phyloP scores from a whole-genome alignment of 768 basidiomycete species.

The Boletus rubescentipes region DNA sequence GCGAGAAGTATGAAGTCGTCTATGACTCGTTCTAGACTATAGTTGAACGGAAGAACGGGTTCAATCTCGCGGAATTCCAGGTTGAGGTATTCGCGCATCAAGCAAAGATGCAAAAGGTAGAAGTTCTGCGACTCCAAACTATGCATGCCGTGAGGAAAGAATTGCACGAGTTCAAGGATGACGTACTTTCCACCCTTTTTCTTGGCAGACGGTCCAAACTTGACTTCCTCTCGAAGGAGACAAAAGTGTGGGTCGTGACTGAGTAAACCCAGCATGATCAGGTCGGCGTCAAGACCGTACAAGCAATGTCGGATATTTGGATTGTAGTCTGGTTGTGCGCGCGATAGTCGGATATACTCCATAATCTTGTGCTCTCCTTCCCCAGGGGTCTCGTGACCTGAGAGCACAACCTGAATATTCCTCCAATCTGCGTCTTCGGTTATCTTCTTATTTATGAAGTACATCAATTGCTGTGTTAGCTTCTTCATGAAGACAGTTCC shows the following conservation, averaged over 20 bases:
- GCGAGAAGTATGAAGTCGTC: constrained; percentile 97
- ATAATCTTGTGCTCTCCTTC: constrained; percentile 99
- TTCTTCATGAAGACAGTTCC: constrained; percentile 95
- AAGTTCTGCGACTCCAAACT: constrained; percentile 83
- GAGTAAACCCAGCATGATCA: constrained; percentile 96
- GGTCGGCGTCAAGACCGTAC: constrained; percentile 96
- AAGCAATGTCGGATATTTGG: constrained; percentile 97
- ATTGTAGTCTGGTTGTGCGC: constrained; percentile 95
- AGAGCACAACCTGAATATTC: constrained; percentile 86
- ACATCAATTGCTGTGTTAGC: constrained; percentile 88
- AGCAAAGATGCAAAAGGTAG: constrained; percentile 89
- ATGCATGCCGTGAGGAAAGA: constrained; percentile 10
- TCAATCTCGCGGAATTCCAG: constrained; percentile 85
- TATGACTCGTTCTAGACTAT: constrained; percentile 91
- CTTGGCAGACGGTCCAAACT: constrained; percentile 81
- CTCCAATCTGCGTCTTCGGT: constrained; percentile 96
- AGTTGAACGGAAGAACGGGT: constrained; percentile 68
- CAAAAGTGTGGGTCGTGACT: constrained; percentile 99
- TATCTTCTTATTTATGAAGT: constrained; percentile 98
- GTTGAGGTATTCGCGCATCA: constrained; percentile 97
- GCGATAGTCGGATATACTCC: constrained; percentile 94
- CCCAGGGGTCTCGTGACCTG: constrained; percentile 97
- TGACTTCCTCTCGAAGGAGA: constrained; percentile 94
- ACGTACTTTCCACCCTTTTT: constrained; percentile 65
- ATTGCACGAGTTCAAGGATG: background rate